phyloP scores from a whole-genome alignment of 495 filamentous ascomycete genomes.

The Aeminium ludgeri region DNA sequence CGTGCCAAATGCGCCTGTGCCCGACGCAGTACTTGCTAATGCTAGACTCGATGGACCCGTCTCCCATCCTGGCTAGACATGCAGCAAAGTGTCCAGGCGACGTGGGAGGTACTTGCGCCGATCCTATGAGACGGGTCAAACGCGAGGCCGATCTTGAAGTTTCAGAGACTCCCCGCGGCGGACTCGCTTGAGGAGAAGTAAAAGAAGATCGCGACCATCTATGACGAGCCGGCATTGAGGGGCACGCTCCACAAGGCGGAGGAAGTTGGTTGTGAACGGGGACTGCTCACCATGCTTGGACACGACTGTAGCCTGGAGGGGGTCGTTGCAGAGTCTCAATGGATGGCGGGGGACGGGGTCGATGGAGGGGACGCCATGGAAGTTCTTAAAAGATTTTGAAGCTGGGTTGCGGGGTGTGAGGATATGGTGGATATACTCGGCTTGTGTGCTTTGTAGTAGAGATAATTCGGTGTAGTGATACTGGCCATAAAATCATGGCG shows the following conservation, averaged over 20 bases:
- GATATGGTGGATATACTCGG: background rate
- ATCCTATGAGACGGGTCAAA: conserved; percentile 3
- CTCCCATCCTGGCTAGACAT: conserved; percentile 3
- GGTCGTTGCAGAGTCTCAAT: conserved; percentile 9
- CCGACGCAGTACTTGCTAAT: conserved; percentile 8
- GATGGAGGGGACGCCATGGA: conserved; percentile 9
- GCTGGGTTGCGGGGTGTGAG: too few relatives aligned
- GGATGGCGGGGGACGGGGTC: conserved; percentile 5
- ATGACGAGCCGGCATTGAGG: conserved; percentile 1
- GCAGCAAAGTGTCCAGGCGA: conserved; percentile 6
- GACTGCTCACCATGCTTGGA: conserved; percentile 9
- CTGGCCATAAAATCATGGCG: background rate
- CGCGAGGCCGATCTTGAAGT: conserved; percentile 5
- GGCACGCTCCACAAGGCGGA: conserved; percentile 4
- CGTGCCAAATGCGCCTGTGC: too few relatives aligned
- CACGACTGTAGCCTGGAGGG: conserved; percentile 14
- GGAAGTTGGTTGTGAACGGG: conserved; percentile 4
- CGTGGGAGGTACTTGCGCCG: conserved; percentile 3
- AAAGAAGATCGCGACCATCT: conserved; percentile 1
- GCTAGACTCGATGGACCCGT: conserved; percentile 6
- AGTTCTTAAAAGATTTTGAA: conserved; percentile 8
- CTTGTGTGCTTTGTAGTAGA: background rate
- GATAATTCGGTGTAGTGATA: too few relatives aligned
- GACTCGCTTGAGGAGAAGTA: background rate
- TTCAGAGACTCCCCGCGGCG: background rate